Conservation (phyloP, 2,329 filamentous ascomycete species). For the Aspergillus nomiae region DNA sequence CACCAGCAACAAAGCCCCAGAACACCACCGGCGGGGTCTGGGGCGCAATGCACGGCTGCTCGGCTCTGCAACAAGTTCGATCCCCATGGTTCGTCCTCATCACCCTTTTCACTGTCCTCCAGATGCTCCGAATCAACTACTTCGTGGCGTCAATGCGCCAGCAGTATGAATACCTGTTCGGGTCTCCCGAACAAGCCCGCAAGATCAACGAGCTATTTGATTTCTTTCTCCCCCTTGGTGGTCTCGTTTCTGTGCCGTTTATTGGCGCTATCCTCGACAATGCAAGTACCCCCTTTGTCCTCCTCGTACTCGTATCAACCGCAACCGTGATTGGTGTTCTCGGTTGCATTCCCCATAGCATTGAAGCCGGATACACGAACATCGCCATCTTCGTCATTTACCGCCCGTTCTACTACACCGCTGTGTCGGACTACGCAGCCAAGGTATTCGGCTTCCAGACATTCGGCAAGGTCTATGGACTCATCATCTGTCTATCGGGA, state of each 20-base stretch:
- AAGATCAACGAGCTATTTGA: conserved; percentile 84
- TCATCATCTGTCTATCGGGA: conserved; percentile 83
- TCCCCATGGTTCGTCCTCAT: conserved; percentile 88
- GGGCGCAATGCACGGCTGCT: conserved; percentile 77
- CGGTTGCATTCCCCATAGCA: conserved; percentile 69
- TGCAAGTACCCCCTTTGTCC: conserved; percentile 70
- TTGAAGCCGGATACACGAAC: conserved; percentile 72
- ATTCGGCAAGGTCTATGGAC: conserved; percentile 91
- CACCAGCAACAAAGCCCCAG: conserved; percentile 27
- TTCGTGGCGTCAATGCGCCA: conserved; percentile 84
- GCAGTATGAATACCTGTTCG: conserved; percentile 78
- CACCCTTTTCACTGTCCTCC: conserved; percentile 74
- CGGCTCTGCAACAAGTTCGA: conserved; percentile 70
- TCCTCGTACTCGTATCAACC: conserved; percentile 67
- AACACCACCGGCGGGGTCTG: conserved; percentile 64
- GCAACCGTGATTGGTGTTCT: conserved; percentile 77
- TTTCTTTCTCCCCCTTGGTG: conserved; percentile 78
- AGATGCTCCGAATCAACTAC: conserved; percentile 85
- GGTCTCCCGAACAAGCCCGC: conserved; percentile 61
- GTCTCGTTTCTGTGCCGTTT: conserved; percentile 81
- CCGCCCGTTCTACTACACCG: conserved; percentile 84
- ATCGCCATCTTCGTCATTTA: conserved; percentile 80
- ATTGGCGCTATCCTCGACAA: conserved; percentile 80
- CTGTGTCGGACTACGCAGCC: conserved; percentile 82
- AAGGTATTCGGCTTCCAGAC: conserved; percentile 92